Evolutionary conservation across 441 rosid genomes (phyloP), one percentile per base, ranked within the genome.

Genomic region (Populus hybrid): DNA sequence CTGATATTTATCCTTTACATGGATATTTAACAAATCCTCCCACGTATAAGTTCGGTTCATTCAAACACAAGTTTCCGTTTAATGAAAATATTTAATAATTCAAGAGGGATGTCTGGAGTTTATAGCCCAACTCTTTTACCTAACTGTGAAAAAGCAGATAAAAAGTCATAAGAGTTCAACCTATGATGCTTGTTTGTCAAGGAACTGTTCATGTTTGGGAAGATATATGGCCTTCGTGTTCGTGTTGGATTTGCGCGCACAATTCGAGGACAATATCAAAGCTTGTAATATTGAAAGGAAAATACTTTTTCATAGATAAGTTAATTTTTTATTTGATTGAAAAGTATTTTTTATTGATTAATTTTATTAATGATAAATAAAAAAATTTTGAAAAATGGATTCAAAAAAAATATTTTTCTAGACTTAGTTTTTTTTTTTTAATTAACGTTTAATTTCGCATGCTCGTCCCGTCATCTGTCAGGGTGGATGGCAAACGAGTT

Each of bases 361-460:
- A 38, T 10, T 38, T 38, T 30, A 30, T 30, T 38, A 38, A 38
- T 38, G 3, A 38, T 9, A 38, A 38, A 38, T 38, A 38, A 8
- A 38, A 0, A 9, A 38, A 2, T 0, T 38, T 3, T n/a, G n/a
- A 0, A 38, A 38, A 38, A 3, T 10, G 11, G 0, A 9, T 38
- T 38, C 0, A 9, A 38, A 2, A 38, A 38, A 2, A 38, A 0
- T 10, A 38, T 38, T 38, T 38, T 2, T 38, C 0, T 38, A 1
- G 11, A 2, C 3, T 28, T 28, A 28, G 3, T 28, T 28, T 30
- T 30, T 30, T 30, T 30, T 30, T 30, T 11, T 38, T 38, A 30
- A 30, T 30, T 30, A 30, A 30, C 4, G 32, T 3, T 30, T 30
- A 30, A 30, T 30, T 30, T 30, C 8, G 2, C 61, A 54, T 18